Conservation (phyloP, 2,329 filamentous ascomycete species). For the Fusarium brevicatenulatum region DNA sequence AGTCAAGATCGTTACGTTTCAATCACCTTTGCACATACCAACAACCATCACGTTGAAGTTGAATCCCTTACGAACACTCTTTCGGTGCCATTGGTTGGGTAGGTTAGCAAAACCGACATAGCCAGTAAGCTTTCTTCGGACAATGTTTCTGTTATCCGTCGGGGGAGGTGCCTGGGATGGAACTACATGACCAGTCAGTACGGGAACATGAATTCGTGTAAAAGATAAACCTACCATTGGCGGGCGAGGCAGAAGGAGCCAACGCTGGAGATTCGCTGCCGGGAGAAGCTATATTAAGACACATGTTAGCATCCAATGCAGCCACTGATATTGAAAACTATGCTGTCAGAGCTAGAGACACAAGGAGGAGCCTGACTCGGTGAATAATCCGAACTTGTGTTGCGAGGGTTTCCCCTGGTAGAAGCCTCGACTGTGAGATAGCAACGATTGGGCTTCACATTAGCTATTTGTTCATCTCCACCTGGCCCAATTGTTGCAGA, state of each 20-base stretch:
- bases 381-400: constrained; percentile 23
- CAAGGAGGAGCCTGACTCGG: constrained; percentile 51
- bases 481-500: constrained; percentile 28
- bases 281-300: constrained; percentile 55
- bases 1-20: background rate
- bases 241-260: constrained; percentile 54
- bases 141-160: constrained; percentile 89
- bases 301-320: constrained; percentile 49
- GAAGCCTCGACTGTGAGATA: background rate
- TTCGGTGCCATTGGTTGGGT: constrained; percentile 99
- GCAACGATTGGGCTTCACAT: background rate
- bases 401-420: background rate
- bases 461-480: background rate
- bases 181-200: constrained; percentile 36
- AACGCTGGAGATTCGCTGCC: constrained; percentile 57
- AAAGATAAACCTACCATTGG: constrained; percentile 50
- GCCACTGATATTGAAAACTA: constrained; percentile 2
- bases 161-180: constrained; percentile 54
- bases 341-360: constrained; percentile 35
- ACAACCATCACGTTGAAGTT: constrained; percentile 99
- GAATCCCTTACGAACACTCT: constrained; percentile 99
- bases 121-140: constrained; percentile 96
- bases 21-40: constrained; percentile 68
- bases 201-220: background rate
- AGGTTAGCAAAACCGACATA: constrained; percentile 99